Conservation (phyloP, 306 rosid genomes). For the Styphnolobium japonicum region DNA sequence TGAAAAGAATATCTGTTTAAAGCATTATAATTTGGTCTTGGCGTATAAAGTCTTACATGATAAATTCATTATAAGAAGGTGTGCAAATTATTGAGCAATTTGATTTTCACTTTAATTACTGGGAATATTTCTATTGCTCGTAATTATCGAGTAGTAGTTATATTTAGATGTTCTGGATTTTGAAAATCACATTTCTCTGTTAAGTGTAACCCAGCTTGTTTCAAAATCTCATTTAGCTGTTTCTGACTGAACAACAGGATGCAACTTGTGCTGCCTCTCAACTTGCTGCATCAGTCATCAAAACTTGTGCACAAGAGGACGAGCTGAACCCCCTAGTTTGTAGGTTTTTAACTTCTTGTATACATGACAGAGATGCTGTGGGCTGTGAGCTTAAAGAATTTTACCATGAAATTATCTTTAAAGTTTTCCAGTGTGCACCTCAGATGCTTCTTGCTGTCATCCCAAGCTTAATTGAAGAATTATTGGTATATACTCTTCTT, state of each 20-base stretch:
- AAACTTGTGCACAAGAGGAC: conserved; percentile 60
- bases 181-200: background rate
- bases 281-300: conserved; percentile 68
- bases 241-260: conserved; percentile 47
- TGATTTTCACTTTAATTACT: background rate
- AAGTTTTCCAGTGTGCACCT: conserved; percentile 74
- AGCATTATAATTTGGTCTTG: background rate
- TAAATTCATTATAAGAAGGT: background rate
- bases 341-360: conserved; percentile 73
- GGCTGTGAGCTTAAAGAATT: conserved; percentile 63
- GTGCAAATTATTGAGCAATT: background rate
- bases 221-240: conserved; percentile 19
- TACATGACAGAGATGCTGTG: conserved; percentile 64
- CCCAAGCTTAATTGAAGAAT: conserved; percentile 71
- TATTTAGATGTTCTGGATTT: background rate
- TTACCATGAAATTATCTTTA: conserved; percentile 78
- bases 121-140: conserved; percentile 3
- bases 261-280: conserved; percentile 62
- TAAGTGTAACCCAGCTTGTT: background rate
- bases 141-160: conserved; percentile 2
- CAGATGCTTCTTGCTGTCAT: conserved; percentile 75
- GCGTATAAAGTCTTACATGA: background rate
- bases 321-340: conserved; percentile 64
- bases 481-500: conserved; percentile 52
- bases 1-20: background rate